Base-by-base conservation (phyloP, 768 basidiomycete genomes). In the Fomitopsis pulvina region DNA sequence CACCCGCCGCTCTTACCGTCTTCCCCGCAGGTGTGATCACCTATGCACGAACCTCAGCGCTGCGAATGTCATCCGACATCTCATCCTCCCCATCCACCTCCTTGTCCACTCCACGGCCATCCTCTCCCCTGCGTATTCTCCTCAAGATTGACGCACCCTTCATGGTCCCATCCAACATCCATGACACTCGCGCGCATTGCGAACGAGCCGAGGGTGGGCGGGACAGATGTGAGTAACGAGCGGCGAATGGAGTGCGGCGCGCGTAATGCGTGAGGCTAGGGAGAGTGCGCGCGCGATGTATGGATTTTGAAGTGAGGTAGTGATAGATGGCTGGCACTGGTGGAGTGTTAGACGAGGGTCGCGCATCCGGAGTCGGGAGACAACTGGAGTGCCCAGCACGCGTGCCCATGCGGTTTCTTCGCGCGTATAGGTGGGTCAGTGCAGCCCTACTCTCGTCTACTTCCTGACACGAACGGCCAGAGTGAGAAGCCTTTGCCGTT, bases 111-210 rank as follows among this genome's bases (percentile, higher is more conserved):
- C n/a, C n/a, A n/a, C n/a, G n/a, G 1, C 59, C 56, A 27, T 40
- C 29, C 37, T 26, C 41, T 29, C 41, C 51, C 11, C 53, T 69
- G 1, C 67, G 72, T 18, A 66, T 74, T 57, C 64, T 92, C 0
- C 73, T 92, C 2, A 91, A 93, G 65, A 91, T 91, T 0, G 91
- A 93, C 55, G 89, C 88, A 2, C 91, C 91, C 0, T 93, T 77
- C 68, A 92, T 93, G 91, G 75, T 85, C 0, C 91, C 91, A 0
- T 70, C 78, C 0, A 92, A 86, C 51, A 63, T 92, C 16, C 89
- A 88, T 59, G 62, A 66, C 22, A 48, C 32, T 88, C 0, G 81
- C 85, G 2, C 65, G 66, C 1, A 62, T 77, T 16, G 68, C 66
- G 2, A 67, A 66, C 45, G 68, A 65, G 32, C 49, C 54, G 0